Conservation (phyloP, 441 rosid genomes). For the California macrophylla region DNA sequence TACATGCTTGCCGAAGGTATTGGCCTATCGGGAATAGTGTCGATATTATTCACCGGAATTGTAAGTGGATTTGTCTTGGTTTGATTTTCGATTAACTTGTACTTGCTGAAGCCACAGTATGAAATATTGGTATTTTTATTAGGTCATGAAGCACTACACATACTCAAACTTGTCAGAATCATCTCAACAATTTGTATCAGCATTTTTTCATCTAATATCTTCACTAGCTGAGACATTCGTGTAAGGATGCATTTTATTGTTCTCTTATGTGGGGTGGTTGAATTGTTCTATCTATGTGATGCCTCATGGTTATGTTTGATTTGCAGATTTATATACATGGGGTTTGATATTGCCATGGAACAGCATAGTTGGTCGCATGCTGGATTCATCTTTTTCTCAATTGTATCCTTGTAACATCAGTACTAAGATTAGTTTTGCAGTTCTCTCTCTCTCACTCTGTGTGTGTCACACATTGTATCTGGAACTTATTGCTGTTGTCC, state of each 20-base stretch:
- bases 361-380: constrained; percentile 97
- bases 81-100: constrained; percentile 5
- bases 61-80: constrained; percentile 38
- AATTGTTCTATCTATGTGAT: constrained; percentile 15
- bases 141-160: constrained; percentile 98
- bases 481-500: constrained; percentile 26
- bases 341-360: constrained; percentile 97
- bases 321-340: constrained; percentile 93
- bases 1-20: constrained; percentile 99
- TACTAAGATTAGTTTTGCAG: not conserved
- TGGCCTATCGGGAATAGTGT: constrained; percentile 95
- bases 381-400: constrained; percentile 88
- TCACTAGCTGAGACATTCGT: constrained; percentile 94
- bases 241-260: constrained; percentile 34
- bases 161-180: constrained; percentile 86
- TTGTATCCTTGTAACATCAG: constrained; percentile 64
- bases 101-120: constrained; percentile 15
- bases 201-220: constrained; percentile 90
- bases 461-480: not conserved
- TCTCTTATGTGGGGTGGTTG: constrained; percentile 14
- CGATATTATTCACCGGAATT: constrained; percentile 92
- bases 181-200: constrained; percentile 85
- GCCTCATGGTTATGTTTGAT: constrained; percentile 4
- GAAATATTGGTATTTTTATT: constrained; percentile 16
- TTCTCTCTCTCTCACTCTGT: not conserved